These are phyloP conservation scores for Penicillium samsonianum DNA, from an alignment of 495 filamentous ascomycete species.

Conservation along the genomic window DNA sequence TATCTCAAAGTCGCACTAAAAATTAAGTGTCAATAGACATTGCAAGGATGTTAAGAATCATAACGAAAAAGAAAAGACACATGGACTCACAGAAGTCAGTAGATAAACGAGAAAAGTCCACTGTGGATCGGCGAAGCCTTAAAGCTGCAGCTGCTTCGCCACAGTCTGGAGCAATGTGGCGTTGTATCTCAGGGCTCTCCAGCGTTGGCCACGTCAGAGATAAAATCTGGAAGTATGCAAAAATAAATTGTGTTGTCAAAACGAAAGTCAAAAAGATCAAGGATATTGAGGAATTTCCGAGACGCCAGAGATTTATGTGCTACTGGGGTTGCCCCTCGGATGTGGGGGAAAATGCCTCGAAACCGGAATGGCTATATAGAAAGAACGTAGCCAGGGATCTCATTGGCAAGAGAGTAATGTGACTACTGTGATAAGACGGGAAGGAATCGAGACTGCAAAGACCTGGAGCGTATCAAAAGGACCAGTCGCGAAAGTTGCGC, in stretches of 20 bases:
- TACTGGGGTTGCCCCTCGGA: slow-evolving; percentile 22
- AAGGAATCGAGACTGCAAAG: slow-evolving; percentile 20
- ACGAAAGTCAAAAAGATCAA: slow-evolving; percentile 6
- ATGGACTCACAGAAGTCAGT: slow-evolving; percentile 18
- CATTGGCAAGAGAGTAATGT: slow-evolving; percentile 31
- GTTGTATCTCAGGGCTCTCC: slow-evolving; percentile 15
- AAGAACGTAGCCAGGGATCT: slow-evolving; percentile 26
- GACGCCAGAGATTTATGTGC: slow-evolving; percentile 32
- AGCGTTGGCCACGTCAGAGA: slow-evolving; percentile 34
- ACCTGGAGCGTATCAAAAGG: slow-evolving; percentile 21
- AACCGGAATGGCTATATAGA: slow-evolving; percentile 23
- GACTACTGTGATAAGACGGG: slow-evolving; percentile 24
- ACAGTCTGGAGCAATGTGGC: slow-evolving; percentile 41
- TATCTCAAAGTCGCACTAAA: slow-evolving; percentile 19
- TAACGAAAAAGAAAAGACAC: slow-evolving; percentile 1
- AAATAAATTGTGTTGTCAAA: slow-evolving; percentile 20
- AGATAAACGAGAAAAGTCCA: slow-evolving; percentile 31
- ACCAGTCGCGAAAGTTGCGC: slow-evolving; percentile 15
- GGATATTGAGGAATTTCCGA: background rate
- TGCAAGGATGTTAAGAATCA: slow-evolving; percentile 11
- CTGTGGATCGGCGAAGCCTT: slow-evolving; percentile 27
- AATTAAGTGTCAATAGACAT: slow-evolving; percentile 17
- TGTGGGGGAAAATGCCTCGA: slow-evolving; percentile 20
- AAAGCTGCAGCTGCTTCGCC: slow-evolving; percentile 46
- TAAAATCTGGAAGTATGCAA: slow-evolving; percentile 11